Evolutionary conservation across 1,284 basidiomycete species (phyloP).

Genomic region (Cryptococcus depauperatus): DNA sequence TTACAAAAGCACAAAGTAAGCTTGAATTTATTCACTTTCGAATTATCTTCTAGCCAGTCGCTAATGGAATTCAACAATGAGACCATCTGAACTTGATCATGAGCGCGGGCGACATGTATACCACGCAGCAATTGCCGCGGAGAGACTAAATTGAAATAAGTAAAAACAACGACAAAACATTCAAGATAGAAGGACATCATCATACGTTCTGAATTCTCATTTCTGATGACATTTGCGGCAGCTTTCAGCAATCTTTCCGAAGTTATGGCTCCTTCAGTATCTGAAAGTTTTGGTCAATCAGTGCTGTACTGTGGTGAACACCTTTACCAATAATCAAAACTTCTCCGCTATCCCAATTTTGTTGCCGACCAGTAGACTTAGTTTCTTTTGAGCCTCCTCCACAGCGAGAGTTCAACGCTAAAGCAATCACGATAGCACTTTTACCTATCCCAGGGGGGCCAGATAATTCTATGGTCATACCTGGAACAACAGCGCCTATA

Average conservation of each 20-base stretch:
- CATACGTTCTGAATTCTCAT: neutral
- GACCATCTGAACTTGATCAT: slow-evolving; percentile 42
- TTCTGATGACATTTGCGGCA: slow-evolving; percentile 12
- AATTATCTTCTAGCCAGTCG: slow-evolving; percentile 36
- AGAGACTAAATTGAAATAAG: slow-evolving; percentile 1
- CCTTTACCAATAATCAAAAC: slow-evolving; percentile 40
- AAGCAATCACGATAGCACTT: slow-evolving; percentile 25
- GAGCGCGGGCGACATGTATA: slow-evolving; percentile 38
- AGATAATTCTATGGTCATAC: slow-evolving; percentile 39
- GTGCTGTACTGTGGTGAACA: neutral
- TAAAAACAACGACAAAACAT: no score
- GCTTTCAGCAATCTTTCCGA: slow-evolving; percentile 25
- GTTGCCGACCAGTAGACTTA: slow-evolving; percentile 6
- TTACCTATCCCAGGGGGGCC: slow-evolving; percentile 43
- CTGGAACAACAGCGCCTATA: slow-evolving; percentile 24
- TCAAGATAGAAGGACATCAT: neutral
- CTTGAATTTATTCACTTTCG: slow-evolving; percentile 30
- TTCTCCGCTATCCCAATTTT: slow-evolving; percentile 18
- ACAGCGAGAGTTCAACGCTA: slow-evolving; percentile 30
- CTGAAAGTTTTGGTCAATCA: slow-evolving; percentile 15
- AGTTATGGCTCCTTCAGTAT: slow-evolving; percentile 41
- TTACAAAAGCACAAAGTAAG: no score
- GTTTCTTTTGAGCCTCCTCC: neutral
- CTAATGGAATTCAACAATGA: slow-evolving; percentile 39
- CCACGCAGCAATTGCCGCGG: slow-evolving; percentile 22